Evolutionary conservation across 2,329 filamentous ascomycete genomes (phyloP).

Genomic region (Sporothrix variecibatus): DNA sequence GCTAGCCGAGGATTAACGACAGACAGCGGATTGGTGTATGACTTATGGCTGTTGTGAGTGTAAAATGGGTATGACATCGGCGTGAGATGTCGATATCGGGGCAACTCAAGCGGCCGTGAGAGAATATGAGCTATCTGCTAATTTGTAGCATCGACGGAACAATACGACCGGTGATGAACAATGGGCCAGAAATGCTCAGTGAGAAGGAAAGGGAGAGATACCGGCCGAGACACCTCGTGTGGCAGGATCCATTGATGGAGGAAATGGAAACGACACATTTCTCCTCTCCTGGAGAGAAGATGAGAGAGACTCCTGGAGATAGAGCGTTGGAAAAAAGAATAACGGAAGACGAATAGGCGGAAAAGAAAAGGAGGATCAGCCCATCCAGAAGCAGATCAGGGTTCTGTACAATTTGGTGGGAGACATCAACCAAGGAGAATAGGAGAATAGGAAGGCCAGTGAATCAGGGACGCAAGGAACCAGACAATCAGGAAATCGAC

Average conservation of each 20-base stretch:
- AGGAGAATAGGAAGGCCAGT: not conserved
- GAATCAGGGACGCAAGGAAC: conserved; percentile 3
- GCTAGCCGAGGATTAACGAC: not conserved
- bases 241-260: not conserved
- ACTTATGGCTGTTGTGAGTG: not conserved
- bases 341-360: not conserved
- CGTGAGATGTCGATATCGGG: not conserved
- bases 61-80: not conserved
- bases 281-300: not conserved
- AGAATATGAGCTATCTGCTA: not conserved
- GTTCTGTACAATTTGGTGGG: not conserved
- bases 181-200: not conserved
- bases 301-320: not conserved
- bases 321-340: not conserved
- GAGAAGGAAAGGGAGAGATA: not conserved
- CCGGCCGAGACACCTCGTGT: conserved; percentile 17
- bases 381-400: not conserved
- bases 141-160: not conserved
- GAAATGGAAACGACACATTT: not conserved
- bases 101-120: not conserved
- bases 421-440: conserved; percentile 11
- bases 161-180: not conserved
- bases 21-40: not conserved
- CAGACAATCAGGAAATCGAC: not conserved
- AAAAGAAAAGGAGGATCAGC: conserved; percentile 7